phyloP scores from a whole-genome alignment of 345 rosid species.

The Euphorbia pulcherrima region DNA sequence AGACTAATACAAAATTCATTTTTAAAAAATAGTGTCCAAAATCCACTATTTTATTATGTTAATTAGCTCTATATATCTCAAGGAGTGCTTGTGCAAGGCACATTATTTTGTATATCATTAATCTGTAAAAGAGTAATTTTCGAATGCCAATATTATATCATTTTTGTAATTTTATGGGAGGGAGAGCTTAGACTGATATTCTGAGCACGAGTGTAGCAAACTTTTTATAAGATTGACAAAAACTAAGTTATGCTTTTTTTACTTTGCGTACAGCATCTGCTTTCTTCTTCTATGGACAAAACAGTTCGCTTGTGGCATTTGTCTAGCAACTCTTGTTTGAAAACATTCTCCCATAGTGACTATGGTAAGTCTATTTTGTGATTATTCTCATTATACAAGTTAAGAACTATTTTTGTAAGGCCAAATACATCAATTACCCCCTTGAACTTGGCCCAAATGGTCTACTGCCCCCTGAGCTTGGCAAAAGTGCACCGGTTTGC shows the following conservation, averaged over 20 bases:
- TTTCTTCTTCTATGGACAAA: constrained; percentile 98
- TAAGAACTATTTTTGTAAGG: too few relatives aligned
- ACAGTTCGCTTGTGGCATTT: constrained; percentile 92
- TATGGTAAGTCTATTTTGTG: constrained; percentile 56
- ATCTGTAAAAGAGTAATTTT: neutral
- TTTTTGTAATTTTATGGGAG: neutral
- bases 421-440: too few relatives aligned
- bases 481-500: too few relatives aligned
- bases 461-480: too few relatives aligned
- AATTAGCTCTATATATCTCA: neutral
- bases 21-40: neutral
- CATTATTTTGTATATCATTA: neutral
- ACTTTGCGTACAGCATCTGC: constrained; percentile 56
- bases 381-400: neutral
- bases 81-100: neutral
- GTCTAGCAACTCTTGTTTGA: constrained; percentile 79
- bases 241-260: constrained; percentile 13
- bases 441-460: too few relatives aligned
- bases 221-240: constrained; percentile 4
- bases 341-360: constrained; percentile 87
- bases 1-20: neutral
- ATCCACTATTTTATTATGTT: neutral
- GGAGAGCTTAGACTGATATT: neutral
- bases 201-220: neutral
- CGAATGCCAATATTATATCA: neutral